Conservation (phyloP, 257 asterid species). For the Salvia splendens region DNA sequence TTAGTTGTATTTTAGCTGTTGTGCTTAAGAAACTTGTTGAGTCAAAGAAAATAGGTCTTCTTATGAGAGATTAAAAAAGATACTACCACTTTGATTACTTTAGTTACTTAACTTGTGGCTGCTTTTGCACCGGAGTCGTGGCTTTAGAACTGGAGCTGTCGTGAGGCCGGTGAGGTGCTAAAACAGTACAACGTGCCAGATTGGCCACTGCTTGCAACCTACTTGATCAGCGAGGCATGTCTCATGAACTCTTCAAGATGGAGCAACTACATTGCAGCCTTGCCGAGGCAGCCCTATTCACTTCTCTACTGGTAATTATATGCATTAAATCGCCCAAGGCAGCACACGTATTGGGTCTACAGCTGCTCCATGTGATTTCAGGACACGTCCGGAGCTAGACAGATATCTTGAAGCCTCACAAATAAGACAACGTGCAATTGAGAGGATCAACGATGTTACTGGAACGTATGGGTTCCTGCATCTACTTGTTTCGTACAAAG, state of each 20-base stretch:
- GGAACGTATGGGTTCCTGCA: slow-evolving; percentile 72
- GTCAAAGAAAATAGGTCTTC: slow-evolving; percentile 5
- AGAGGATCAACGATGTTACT: slow-evolving; percentile 78
- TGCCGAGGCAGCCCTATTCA: slow-evolving; percentile 95
- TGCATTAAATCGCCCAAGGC: slow-evolving; percentile 18
- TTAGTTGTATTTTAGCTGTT: neutral
- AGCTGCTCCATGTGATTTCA: slow-evolving; percentile 78
- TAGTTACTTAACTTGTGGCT: slow-evolving; percentile 19
- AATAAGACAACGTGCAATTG: slow-evolving; percentile 81
- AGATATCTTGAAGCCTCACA: slow-evolving; percentile 93
- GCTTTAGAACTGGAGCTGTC: slow-evolving; percentile 73
- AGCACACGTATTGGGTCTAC: slow-evolving; percentile 48
- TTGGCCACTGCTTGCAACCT: slow-evolving; percentile 93
- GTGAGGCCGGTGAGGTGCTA: slow-evolving; percentile 73
- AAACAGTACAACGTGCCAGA: slow-evolving; percentile 73
- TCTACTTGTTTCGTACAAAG: neutral
- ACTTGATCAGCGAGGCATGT: slow-evolving; percentile 87
- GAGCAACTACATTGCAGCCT: slow-evolving; percentile 86
- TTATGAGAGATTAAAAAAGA: neutral
- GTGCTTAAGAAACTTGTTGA: neutral
- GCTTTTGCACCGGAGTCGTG: slow-evolving; percentile 32
- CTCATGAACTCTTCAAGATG: slow-evolving; percentile 70
- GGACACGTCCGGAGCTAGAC: slow-evolving; percentile 91
- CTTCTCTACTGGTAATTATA: slow-evolving; percentile 81
- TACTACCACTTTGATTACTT: neutral